Evolutionary conservation across 2,329 filamentous ascomycete genomes (phyloP).

Genomic region (Diaporthe amygdali): DNA sequence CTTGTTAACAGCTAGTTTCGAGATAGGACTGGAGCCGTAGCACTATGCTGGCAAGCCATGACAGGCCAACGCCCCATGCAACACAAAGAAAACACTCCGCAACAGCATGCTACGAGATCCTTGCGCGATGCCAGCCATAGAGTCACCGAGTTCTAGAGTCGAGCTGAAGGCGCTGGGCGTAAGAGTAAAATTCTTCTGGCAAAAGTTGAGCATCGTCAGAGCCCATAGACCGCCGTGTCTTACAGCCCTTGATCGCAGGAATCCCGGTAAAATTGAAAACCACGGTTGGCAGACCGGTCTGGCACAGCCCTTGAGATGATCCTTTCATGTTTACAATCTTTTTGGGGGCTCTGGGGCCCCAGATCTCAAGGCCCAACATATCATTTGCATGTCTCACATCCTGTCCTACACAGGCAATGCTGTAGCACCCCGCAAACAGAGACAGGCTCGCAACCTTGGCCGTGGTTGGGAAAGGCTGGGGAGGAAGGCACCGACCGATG

Average conservation of each 20-base stretch:
- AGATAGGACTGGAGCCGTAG: neutral
- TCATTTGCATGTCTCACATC: conserved; percentile 15
- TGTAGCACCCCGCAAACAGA: conserved; percentile 20
- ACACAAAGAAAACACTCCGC: too few species aligned
- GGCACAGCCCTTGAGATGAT: neutral
- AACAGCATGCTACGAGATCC: neutral
- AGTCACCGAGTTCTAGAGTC: neutral
- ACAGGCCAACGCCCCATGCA: neutral
- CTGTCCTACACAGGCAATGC: conserved; percentile 18
- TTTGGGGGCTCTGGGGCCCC: neutral
- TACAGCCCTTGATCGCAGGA: neutral
- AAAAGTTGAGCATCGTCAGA: neutral
- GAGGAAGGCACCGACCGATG: neutral
- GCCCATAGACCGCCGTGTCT: neutral
- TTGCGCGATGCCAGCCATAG: neutral
- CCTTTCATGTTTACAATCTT: neutral
- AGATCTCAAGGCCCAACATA: neutral
- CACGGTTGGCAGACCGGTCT: neutral
- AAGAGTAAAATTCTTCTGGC: neutral
- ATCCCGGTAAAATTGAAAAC: neutral
- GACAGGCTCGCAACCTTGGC: neutral
- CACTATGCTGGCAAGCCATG: neutral
- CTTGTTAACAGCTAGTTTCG: neutral
- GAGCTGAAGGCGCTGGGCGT: neutral
- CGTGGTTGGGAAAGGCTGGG: neutral